These are phyloP conservation scores for Epicoccum nigrum DNA, from an alignment of 2,329 filamentous ascomycete species.

Conservation along the genomic window DNA sequence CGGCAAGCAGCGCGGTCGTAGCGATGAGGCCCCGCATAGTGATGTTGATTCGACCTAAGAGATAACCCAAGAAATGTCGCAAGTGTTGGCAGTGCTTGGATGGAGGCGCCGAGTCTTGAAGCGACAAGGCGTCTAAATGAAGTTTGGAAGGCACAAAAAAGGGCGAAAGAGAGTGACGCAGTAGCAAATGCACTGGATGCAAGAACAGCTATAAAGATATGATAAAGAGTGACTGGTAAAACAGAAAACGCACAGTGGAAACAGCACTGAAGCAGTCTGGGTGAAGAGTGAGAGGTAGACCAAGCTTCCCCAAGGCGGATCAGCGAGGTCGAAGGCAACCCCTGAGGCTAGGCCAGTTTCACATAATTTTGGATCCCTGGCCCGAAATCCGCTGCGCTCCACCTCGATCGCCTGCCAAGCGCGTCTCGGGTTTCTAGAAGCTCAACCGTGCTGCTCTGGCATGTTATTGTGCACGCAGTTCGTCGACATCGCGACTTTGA, in stretches of 20 bases:
- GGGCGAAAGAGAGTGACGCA: slow-evolving; percentile 33
- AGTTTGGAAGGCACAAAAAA: slow-evolving; percentile 19
- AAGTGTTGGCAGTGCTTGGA: slow-evolving; percentile 35
- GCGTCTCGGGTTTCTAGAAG: slow-evolving; percentile 17
- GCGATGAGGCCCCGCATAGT: slow-evolving; percentile 62
- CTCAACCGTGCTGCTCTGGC: slow-evolving; percentile 8
- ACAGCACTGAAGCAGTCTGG: slow-evolving; percentile 42
- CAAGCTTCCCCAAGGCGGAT: slow-evolving; percentile 36
- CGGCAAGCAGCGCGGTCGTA: slow-evolving; percentile 59
- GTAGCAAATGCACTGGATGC: slow-evolving; percentile 30
- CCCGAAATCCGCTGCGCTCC: slow-evolving; percentile 15
- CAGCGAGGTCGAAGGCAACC: slow-evolving; percentile 25
- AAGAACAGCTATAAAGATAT: slow-evolving; percentile 28
- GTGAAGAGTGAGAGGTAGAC: slow-evolving; percentile 36
- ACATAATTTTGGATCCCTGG: slow-evolving; percentile 21
- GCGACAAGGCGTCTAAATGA: slow-evolving; percentile 20
- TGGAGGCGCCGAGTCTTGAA: slow-evolving; percentile 29
- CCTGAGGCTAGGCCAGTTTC: slow-evolving; percentile 32
- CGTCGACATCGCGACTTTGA: background rate
- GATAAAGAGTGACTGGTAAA: slow-evolving; percentile 42
- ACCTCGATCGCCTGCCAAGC: slow-evolving; percentile 8
- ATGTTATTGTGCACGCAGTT: slow-evolving; percentile 1
- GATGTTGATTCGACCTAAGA: slow-evolving; percentile 31
- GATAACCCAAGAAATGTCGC: slow-evolving; percentile 33
- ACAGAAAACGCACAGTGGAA: slow-evolving; percentile 37